Evolutionary conservation across 768 basidiomycete species (phyloP).

Genomic region (Melanogaster broomeanus): DNA sequence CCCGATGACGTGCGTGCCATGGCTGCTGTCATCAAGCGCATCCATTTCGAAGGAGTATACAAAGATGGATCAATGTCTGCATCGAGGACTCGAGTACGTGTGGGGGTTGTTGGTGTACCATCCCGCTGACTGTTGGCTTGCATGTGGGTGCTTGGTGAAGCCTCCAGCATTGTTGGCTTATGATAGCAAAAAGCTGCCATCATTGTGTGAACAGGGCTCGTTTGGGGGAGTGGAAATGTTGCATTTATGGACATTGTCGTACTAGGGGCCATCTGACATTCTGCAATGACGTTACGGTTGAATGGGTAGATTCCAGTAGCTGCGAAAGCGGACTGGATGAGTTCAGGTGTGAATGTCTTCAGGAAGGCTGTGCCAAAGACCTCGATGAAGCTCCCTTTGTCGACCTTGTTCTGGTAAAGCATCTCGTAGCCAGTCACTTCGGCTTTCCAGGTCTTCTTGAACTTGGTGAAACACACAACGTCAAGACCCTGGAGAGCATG

Average conservation of each 20-base stretch:
- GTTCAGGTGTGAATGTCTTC: constrained; percentile 27
- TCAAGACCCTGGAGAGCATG: constrained; percentile 28
- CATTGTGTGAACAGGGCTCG: constrained; percentile 3
- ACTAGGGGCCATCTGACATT: constrained; percentile 30
- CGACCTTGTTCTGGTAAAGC: constrained; percentile 5
- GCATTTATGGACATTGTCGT: constrained; percentile 24
- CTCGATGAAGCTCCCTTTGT: constrained; percentile 29
- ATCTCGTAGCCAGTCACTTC: constrained; percentile 15
- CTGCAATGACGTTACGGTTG: constrained; percentile 25
- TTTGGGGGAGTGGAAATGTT: constrained; percentile 27
- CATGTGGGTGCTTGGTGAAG: not conserved
- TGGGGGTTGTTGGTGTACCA: too few species aligned
- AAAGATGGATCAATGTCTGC: constrained; percentile 15
- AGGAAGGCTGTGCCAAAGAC: constrained; percentile 30
- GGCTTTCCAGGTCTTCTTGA: constrained; percentile 18
- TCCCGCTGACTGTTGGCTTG: not conserved
- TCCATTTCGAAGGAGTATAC: constrained; percentile 23
- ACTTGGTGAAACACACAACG: constrained; percentile 22
- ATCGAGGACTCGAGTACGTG: too few species aligned
- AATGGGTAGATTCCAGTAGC: constrained; percentile 34
- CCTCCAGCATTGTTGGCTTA: constrained; percentile 5
- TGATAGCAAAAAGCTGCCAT: not conserved
- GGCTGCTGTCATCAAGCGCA: constrained; percentile 14
- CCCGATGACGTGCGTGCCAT: constrained; percentile 20
- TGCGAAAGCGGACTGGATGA: constrained; percentile 30